A percentile compares a stretch with the other conserved stretches of the same genome.
Conservation (phyloP, 2,329 filamentous ascomycete genomes). For the Ceratocystis ficicola region DNA sequence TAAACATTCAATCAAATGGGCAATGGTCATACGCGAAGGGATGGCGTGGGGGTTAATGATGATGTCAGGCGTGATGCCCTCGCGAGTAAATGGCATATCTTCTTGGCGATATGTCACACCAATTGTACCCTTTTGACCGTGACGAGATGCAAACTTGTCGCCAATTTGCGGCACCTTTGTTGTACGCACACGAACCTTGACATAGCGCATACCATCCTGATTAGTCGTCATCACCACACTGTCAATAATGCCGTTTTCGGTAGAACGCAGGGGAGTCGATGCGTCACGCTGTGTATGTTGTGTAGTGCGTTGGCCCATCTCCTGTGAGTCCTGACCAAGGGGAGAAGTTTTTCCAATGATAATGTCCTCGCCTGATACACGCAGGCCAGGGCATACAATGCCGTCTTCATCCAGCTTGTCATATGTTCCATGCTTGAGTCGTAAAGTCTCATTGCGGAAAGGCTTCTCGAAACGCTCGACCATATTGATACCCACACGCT, state of each 20-base stretch:
- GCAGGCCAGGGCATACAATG: slow-evolving; percentile 82
- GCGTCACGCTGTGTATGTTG: slow-evolving; percentile 89
- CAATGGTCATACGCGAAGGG: slow-evolving; percentile 99
- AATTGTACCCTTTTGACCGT: slow-evolving; percentile 98
- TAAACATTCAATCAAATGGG: slow-evolving; percentile 97
- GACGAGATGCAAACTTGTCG: slow-evolving; percentile 97
- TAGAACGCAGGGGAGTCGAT: slow-evolving; percentile 85
- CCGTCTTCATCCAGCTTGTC: slow-evolving; percentile 97
- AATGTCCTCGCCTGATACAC: slow-evolving; percentile 94
- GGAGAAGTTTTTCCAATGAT: slow-evolving; percentile 98
- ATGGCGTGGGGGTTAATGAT: slow-evolving; percentile 99
- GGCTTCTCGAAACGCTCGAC: slow-evolving; percentile 95
- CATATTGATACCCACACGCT: slow-evolving; percentile 84
- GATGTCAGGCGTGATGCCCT: slow-evolving; percentile 85
- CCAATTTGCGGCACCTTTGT: slow-evolving; percentile 98
- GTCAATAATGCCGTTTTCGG: slow-evolving; percentile 93
- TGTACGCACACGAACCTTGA: slow-evolving; percentile 93
- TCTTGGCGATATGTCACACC: slow-evolving; percentile 96
- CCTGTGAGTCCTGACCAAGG: slow-evolving; percentile 81
- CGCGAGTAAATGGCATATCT: slow-evolving; percentile 94
- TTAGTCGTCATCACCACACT: slow-evolving; percentile 90
- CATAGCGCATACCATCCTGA: slow-evolving; percentile 83
- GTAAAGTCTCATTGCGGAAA: slow-evolving; percentile 72
- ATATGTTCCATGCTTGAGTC: slow-evolving; percentile 88
- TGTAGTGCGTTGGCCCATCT: slow-evolving; percentile 82